These are phyloP conservation scores for Passiflora organensis DNA, from an alignment of 345 rosid genomes.

Conservation along the genomic window DNA sequence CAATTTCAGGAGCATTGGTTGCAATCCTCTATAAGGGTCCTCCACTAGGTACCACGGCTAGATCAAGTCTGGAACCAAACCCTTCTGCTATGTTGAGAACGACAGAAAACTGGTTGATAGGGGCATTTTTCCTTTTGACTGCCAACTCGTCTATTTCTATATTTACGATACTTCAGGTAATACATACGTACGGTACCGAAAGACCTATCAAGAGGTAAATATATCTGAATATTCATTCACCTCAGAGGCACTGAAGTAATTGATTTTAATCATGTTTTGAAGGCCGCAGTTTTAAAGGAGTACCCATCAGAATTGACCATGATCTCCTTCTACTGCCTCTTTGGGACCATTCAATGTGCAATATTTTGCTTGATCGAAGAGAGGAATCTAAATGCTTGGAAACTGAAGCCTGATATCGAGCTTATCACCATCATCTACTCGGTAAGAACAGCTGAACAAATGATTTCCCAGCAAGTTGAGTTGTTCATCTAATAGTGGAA, in stretches of 20 bases:
- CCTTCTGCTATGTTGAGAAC: constrained; percentile 1
- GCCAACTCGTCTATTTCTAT: constrained; percentile 32
- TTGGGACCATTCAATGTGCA: constrained; percentile 46
- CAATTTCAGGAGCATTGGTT: constrained; percentile 43
- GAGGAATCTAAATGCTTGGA: constrained; percentile 47
- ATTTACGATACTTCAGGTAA: constrained; percentile 40
- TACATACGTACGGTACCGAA: not conserved
- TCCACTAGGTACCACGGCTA: constrained; percentile 11
- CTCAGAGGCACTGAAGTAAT: not conserved
- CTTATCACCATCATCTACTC: constrained; percentile 26
- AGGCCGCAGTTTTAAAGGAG: constrained; percentile 46
- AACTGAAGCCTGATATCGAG: constrained; percentile 28
- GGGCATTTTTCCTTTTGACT: constrained; percentile 36
- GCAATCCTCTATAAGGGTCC: constrained; percentile 47
- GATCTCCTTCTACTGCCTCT: constrained; percentile 41
- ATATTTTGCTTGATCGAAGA: constrained; percentile 37
- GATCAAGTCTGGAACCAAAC: constrained; percentile 6
- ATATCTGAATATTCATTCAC: not conserved
- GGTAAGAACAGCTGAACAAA: not conserved
- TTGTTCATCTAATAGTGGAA: not conserved
- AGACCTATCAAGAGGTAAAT: not conserved
- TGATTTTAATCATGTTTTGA: not conserved
- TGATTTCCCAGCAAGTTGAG: not conserved
- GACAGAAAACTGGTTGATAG: constrained; percentile 36
- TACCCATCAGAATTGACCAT: constrained; percentile 41